These are phyloP conservation scores for Backusella psychrophila DNA, from an alignment of 192 early-diverging fungal species.

Conservation along the genomic window DNA sequence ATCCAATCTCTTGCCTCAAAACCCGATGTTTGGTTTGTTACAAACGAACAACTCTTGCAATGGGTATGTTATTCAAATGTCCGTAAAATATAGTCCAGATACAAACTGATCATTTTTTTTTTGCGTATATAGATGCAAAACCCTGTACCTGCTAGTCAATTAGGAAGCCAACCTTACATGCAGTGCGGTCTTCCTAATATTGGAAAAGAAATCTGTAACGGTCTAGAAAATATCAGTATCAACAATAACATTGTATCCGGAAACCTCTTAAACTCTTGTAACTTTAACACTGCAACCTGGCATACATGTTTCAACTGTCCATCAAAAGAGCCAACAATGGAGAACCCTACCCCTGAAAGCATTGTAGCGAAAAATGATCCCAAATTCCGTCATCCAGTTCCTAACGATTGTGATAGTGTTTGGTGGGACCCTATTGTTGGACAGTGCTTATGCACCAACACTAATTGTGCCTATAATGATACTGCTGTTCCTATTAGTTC, in stretches of 20 bases:
- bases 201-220: conserved; percentile 71
- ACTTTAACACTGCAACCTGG: conserved; percentile 46
- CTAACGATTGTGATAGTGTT: conserved; percentile 61
- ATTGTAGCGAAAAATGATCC: conserved; percentile 24
- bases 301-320: conserved; percentile 60
- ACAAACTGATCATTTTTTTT: neutral
- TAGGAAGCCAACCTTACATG: conserved; percentile 67
- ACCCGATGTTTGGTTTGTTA: conserved; percentile 73
- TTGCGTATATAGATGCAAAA: conserved; percentile 57
- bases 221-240: conserved; percentile 47
- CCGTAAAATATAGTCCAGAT: neutral
- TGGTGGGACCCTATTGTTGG: conserved; percentile 71
- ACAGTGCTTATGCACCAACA: conserved; percentile 56
- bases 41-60: conserved; percentile 62
- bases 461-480: conserved; percentile 58
- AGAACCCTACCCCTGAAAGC: conserved; percentile 42
- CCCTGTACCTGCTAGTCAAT: conserved; percentile 66
- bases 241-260: conserved; percentile 35
- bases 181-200: conserved; percentile 54
- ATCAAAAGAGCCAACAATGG: conserved; percentile 29
- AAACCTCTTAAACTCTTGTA: conserved; percentile 41
- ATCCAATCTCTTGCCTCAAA: conserved; percentile 49
- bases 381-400: conserved; percentile 43
- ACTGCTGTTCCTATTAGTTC: conserved; percentile 25
- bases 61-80: conserved; percentile 39